Percentiles rank a stretch among this genome's conserved stretches.
These are phyloP conservation scores for Gossypium raimondii DNA, from an alignment of 345 rosid species.

Conservation along the genomic window DNA sequence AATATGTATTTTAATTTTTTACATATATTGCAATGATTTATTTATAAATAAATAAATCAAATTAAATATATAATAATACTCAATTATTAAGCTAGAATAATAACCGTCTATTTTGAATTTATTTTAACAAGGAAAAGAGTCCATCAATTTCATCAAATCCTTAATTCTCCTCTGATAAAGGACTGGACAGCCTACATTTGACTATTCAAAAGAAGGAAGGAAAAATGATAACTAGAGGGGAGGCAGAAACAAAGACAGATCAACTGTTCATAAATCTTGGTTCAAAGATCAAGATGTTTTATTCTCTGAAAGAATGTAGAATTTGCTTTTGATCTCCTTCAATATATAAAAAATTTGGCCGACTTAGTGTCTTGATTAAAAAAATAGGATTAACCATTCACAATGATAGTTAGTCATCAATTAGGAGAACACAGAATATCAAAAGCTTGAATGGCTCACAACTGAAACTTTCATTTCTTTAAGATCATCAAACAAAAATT, in stretches of 20 bases:
- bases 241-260: neutral
- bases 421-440: neutral
- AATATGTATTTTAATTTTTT: no score
- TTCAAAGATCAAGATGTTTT: neutral
- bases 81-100: no score
- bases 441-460: neutral
- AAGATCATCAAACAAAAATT: neutral
- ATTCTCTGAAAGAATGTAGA: neutral
- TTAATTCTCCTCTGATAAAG: neutral
- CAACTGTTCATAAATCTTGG: neutral
- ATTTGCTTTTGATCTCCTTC: neutral
- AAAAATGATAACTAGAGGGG: neutral
- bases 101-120: neutral
- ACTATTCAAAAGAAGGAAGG: neutral
- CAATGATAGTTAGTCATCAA: neutral
- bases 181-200: neutral
- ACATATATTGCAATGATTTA: no score
- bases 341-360: neutral
- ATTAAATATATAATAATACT: no score
- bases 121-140: neutral
- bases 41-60: no score
- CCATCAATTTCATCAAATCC: neutral
- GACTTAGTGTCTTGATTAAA: neutral
- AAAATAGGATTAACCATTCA: neutral
- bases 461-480: neutral